Base-by-base conservation (phyloP, 352 stramenopile species). In the Blastocystis sp. region DNA sequence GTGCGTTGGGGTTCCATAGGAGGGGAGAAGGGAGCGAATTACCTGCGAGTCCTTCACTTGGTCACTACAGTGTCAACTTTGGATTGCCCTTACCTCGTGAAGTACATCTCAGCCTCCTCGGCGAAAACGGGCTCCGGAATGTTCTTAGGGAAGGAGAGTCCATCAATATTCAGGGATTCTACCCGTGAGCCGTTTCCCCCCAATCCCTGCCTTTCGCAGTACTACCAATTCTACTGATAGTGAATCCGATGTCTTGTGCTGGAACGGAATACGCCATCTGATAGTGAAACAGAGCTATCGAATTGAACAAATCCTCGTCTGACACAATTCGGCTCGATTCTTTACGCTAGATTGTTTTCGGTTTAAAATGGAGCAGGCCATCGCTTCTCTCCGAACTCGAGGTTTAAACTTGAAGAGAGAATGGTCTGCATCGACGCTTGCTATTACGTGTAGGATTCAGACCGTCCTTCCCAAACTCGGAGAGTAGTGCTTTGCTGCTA, bases 221-320 rank as follows among this genome's bases (percentile, higher is more conserved):
- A 60, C 21, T 56, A n/a, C 43, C 2, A 17, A 38, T 84, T 34
- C n/a, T 11, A 48, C 17, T 69, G n/a, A 69, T 43, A 14, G 48
- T 28, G 45, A 84, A 84, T 23, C 74, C 74, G 3, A 84, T 17
- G 23, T 84, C 74, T 19, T n/a, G 28, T 48, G 74, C 74, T 41
- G 48, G 10, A 67, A 69, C 38, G 2, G 38, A 5, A 84, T 34
- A 69, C 23, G 40, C 56, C 74, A 84, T 84, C 21, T 76, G 17
- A 17, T n/a, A 34, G 28, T 34, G 28, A 34, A 34, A 34, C 28
- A 34, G 28, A 34, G 28, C 28, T 34, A 34, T 34, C 28, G 28
- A 34, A 34, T 34, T 34, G 28, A 34, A 34, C 28, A 34, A 34
- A 34, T 34, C 28, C 28, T 34, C 28, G 28, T 34, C 28, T 34